Conservation (phyloP, 2,329 filamentous ascomycete species). For the Fusarium devonianum region DNA sequence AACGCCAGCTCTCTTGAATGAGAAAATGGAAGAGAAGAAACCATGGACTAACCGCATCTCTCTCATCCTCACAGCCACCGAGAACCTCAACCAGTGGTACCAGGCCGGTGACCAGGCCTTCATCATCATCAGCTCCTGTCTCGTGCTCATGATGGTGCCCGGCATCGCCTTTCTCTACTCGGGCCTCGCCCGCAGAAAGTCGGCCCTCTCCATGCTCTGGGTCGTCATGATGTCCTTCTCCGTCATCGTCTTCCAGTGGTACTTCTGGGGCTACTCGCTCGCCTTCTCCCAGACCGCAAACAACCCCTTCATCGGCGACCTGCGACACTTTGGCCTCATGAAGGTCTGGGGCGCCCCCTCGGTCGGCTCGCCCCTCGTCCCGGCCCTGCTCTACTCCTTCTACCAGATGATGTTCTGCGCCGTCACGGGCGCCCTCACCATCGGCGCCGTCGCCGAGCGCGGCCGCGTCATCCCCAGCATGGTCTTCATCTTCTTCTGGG, state of each 20-base stretch:
- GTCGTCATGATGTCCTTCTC: constrained; percentile 94
- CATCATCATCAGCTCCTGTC: constrained; percentile 87
- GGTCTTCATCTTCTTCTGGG: constrained; percentile 97
- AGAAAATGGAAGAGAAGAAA: too few species aligned
- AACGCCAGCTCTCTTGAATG: too few species aligned
- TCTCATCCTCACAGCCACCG: constrained; percentile 62
- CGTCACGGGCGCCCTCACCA: constrained; percentile 88
- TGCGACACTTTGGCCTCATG: constrained; percentile 87
- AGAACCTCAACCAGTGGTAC: constrained; percentile 97
- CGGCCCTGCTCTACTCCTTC: constrained; percentile 90
- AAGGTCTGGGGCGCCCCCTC: constrained; percentile 85
- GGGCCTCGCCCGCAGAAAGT: constrained; percentile 95
- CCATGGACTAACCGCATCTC: neutral
- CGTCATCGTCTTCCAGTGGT: constrained; percentile 97
- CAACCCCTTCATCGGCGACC: constrained; percentile 90
- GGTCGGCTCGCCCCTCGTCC: constrained; percentile 85
- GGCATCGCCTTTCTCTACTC: constrained; percentile 98
- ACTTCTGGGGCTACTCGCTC: constrained; percentile 98
- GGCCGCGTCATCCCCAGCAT: constrained; percentile 91
- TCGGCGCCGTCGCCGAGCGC: constrained; percentile 92
- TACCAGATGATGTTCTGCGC: constrained; percentile 99
- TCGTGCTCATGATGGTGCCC: constrained; percentile 96
- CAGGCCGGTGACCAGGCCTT: constrained; percentile 90
- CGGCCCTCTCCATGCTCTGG: constrained; percentile 96
- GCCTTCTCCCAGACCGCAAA: constrained; percentile 84